These are phyloP conservation scores for Fusarium chaquense DNA, from an alignment of 2,329 filamentous ascomycete genomes.

Conservation along the genomic window DNA sequence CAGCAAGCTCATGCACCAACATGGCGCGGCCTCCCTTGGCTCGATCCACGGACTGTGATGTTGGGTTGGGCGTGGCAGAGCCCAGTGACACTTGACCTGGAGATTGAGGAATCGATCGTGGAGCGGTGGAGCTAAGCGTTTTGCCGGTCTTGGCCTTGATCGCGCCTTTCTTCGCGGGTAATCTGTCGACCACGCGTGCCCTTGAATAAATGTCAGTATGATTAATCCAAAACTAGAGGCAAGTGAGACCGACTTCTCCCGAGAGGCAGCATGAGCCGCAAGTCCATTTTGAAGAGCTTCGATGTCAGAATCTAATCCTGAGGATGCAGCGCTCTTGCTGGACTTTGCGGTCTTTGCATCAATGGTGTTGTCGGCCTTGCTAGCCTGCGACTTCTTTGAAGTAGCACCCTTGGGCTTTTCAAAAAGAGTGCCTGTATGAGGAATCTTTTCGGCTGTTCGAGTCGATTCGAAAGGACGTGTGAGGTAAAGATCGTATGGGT, in stretches of 20 bases:
- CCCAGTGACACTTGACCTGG: conserved; percentile 66
- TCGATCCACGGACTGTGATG: conserved; percentile 64
- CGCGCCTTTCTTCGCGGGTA: conserved; percentile 51
- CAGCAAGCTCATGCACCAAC: conserved; percentile 72
- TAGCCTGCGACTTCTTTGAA: conserved; percentile 42
- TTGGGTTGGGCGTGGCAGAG: conserved; percentile 65
- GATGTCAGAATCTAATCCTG: conserved; percentile 63
- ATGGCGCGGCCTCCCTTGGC: conserved; percentile 65
- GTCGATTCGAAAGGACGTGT: conserved; percentile 63
- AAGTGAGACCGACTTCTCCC: conserved; percentile 52
- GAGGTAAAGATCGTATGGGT: conserved; percentile 68
- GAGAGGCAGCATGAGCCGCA: conserved; percentile 52
- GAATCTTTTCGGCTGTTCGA: conserved; percentile 61
- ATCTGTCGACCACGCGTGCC: conserved; percentile 53
- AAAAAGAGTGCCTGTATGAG: conserved; percentile 65
- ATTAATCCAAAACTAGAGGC: conserved; percentile 17
- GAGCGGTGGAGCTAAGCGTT: conserved; percentile 56
- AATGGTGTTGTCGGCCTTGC: conserved; percentile 50
- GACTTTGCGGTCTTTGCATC: conserved; percentile 49
- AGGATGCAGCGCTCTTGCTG: conserved; percentile 53
- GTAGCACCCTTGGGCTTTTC: conserved; percentile 52
- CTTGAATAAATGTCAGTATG: conserved; percentile 49
- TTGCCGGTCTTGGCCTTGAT: conserved; percentile 59
- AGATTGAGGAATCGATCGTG: conserved; percentile 62
- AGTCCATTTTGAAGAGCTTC: conserved; percentile 61